Evolutionary conservation across 108 stramenopile species (phyloP), one percentile per base, ranked within the genome.

Genomic region (Cylindrotheca closterium): DNA sequence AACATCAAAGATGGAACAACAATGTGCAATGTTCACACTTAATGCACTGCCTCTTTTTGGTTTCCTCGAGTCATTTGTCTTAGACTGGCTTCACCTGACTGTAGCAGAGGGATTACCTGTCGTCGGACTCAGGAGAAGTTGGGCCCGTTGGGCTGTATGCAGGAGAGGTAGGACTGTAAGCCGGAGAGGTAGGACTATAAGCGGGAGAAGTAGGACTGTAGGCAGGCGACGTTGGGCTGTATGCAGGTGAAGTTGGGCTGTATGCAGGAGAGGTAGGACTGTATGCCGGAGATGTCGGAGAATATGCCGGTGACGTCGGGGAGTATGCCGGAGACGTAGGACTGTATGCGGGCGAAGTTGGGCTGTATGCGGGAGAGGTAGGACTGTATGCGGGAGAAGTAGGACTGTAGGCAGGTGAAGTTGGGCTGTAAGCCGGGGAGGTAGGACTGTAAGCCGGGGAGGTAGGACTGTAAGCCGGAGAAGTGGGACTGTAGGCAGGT

Each of bases 361-460:
- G 92, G 10, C 77, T 77, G 48, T 81, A 88, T 15, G 79, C 80
- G 8, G 92, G 91, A 31, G 62, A 75, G 1, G 90, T 92, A 4
- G 91, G 93, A 8, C 72, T 78, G 61, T 96, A 94, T 1, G 79
- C 85, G 56, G 97, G 97, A 52, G 73, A 77, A 3, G 91, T 92
- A 2, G 93, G 91, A 15, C 58, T 58, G 57, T 82, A 89, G 0
- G 91, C 88, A 12, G 95, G 94, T 29, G 70, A 76, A 2, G 92
- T 92, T 1, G 96, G 96, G 7, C 75, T 77, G 73, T 95, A 96
- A n/a, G 85, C 88, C 4, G 97, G 97, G 47, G 74, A 78, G 21
- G 92, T 94, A 0, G 94, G 94, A 27, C 75, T 75, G 47, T 83
- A 91, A 0, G 91, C 90, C 8, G 88, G 73, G 12, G 68, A 55